Percentiles rank a stretch among this genome's conserved stretches.
Evolutionary conservation across 805 yeast species (phyloP).

Genomic region (Metschnikowia proteae): DNA sequence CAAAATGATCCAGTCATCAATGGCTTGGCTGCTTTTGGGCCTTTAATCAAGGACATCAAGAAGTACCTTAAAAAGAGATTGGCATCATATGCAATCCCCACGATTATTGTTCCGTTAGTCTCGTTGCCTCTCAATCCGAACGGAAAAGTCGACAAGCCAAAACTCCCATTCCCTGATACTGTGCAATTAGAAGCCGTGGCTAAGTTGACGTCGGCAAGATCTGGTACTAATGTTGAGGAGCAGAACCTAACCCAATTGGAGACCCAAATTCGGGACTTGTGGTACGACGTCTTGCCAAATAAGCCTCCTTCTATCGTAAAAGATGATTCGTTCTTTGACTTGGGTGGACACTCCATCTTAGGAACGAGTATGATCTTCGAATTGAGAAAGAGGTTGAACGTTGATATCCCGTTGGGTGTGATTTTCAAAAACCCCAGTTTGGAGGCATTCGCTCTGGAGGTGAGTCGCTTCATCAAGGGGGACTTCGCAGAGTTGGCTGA

Average conservation of each 20-base stretch:
- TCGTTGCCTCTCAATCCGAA: slow-evolving; percentile 93
- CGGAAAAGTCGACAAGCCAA: slow-evolving; percentile 97
- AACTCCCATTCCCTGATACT: slow-evolving; percentile 89
- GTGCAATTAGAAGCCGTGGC: slow-evolving; percentile 81
- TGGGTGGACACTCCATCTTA: slow-evolving; percentile 96
- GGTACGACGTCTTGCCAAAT: slow-evolving; percentile 83
- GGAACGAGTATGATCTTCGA: slow-evolving; percentile 97
- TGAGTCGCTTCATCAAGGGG: slow-evolving; percentile 53
- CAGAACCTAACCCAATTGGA: slow-evolving; percentile 59
- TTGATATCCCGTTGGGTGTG: slow-evolving; percentile 85
- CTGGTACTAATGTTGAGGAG: slow-evolving; percentile 42
- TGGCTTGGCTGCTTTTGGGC: slow-evolving; percentile 73
- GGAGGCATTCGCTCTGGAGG: slow-evolving; percentile 68
- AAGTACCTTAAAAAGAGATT: slow-evolving; percentile 75
- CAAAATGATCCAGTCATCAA: slow-evolving; percentile 62
- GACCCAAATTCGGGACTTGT: slow-evolving; percentile 67
- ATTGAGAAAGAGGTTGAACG: slow-evolving; percentile 68
- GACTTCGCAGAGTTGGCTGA: slow-evolving; percentile 45
- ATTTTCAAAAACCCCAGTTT: slow-evolving; percentile 89
- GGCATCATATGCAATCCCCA: slow-evolving; percentile 91
- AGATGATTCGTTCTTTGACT: slow-evolving; percentile 88
- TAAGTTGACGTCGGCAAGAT: slow-evolving; percentile 36
- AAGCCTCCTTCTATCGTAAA: slow-evolving; percentile 74
- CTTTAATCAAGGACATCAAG: slow-evolving; percentile 76
- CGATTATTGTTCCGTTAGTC: slow-evolving; percentile 81